Base-by-base conservation (phyloP, 2,329 filamentous ascomycete genomes). In the Monilinia fructicola region DNA sequence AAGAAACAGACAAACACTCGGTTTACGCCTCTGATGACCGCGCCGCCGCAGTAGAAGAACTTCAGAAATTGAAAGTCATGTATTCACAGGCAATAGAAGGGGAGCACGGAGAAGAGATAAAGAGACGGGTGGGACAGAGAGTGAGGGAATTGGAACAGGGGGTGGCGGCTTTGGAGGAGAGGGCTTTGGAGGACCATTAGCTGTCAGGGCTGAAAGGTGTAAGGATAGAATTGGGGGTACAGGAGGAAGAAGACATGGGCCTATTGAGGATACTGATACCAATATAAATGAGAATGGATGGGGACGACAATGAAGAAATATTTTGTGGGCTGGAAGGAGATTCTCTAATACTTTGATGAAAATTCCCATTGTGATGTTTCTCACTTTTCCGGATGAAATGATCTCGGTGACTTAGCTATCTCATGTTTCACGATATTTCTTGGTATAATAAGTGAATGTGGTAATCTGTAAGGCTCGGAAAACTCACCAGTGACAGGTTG, bases 11-110 rank as follows among this genome's bases (percentile, higher is more conserved):
- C 52, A 75, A 74, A 40, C 74, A 77, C 1, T 79, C 80, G 2
- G 78, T 81, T 65, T 82, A 82, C 72, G 81, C 80, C 1, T 77
- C 77, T 14, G 80, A 77, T 0, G 81, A 82, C 69, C 77, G 81
- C 4, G 78, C 78, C 46, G 79, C 80, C 4, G 79, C 80, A 4
- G 78, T 80, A 40, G 79, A 82, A 65, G 80, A 80, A 6, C 71
- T 82, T 59, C 75, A 80, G 63, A 77, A 79, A 52, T 66, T 77
- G 56, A 74, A 76, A 68, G 68, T 65, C 48, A 73, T 74, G 72
- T 76, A 73, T 65, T 70, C 73, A 42, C 55, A 73, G 38, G 73
- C 73, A 26, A 68, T 79, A 11, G 73, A 77, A 12, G 74, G 77
- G 46, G 73, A 69, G 26, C 73, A 79, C 46, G 75, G 76, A 44